These are phyloP conservation scores for Malus hybrid DNA, from an alignment of 331 rosid species.

Conservation along the genomic window DNA sequence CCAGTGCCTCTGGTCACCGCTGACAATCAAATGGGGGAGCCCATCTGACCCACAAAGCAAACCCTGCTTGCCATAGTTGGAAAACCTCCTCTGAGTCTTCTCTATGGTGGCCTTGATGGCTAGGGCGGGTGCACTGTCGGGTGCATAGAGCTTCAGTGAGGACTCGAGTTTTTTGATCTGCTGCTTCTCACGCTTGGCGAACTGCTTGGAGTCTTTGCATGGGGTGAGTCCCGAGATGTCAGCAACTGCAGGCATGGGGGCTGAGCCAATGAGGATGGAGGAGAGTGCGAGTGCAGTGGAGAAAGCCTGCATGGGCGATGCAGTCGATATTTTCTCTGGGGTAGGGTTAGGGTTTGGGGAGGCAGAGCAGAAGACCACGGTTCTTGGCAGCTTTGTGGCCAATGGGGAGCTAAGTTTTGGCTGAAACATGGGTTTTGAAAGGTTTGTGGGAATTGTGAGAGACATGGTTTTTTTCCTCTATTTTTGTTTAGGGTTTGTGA, in stretches of 20 bases:
- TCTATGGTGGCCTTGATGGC: conserved; percentile 78
- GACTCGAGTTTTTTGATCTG: conserved; percentile 72
- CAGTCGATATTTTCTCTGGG: conserved; percentile 10
- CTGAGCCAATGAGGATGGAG: conserved; percentile 62
- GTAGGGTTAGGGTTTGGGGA: conserved; percentile 3
- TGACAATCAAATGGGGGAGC: conserved; percentile 90
- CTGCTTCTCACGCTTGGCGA: conserved; percentile 84
- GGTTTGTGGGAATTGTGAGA: conserved; percentile 81
- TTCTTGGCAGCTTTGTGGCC: conserved; percentile 20
- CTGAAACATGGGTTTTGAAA: conserved; percentile 57
- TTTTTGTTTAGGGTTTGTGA: background rate
- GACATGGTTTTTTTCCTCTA: conserved; percentile 38
- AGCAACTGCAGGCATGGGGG: conserved; percentile 82
- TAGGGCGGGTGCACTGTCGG: conserved; percentile 86
- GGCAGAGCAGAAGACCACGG: conserved; percentile 37
- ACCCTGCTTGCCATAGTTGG: conserved; percentile 76
- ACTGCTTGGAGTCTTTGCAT: conserved; percentile 90
- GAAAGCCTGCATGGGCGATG: conserved; percentile 52
- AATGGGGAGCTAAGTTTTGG: conserved; percentile 41
- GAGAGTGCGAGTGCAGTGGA: conserved; percentile 93
- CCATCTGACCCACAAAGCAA: conserved; percentile 88
- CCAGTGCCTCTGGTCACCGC: conserved; percentile 99
- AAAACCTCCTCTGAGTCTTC: conserved; percentile 83
- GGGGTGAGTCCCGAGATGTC: conserved; percentile 93
- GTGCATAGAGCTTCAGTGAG: conserved; percentile 55